A percentile compares a stretch with the other conserved stretches of the same genome.
phyloP scores from a whole-genome alignment of 495 filamentous ascomycete species.

The Bryoglossum gracile region DNA sequence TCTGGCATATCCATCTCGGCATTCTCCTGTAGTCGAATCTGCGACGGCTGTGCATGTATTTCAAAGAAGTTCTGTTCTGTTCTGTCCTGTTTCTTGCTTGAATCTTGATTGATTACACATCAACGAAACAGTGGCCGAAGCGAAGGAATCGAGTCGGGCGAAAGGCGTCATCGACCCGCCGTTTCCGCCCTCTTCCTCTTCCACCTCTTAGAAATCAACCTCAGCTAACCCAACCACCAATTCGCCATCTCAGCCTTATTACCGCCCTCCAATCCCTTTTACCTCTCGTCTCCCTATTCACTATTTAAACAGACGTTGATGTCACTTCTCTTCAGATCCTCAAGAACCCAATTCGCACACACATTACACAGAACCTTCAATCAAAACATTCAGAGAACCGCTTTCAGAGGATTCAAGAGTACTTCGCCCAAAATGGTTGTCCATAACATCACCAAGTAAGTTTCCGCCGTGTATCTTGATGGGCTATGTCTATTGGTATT shows the following conservation, averaged over 20 bases:
- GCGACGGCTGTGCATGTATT: too few species aligned
- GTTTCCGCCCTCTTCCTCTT: background rate
- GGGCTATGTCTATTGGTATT: background rate
- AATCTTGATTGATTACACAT: too few species aligned
- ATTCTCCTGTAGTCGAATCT: too few species aligned
- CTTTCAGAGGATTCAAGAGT: slow-evolving; percentile 32
- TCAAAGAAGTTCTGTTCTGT: too few species aligned
- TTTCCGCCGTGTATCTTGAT: slow-evolving; percentile 2
- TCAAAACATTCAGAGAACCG: background rate
- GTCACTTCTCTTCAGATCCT: slow-evolving; percentile 12
- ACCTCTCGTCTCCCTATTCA: background rate
- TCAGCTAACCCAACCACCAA: background rate
- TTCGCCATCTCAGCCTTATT: background rate
- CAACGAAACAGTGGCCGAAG: too few species aligned
- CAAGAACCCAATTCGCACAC: slow-evolving; percentile 2
- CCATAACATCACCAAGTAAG: slow-evolving; percentile 43
- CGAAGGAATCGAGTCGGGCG: too few species aligned
- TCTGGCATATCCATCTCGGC: too few species aligned
- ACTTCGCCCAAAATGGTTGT: slow-evolving; percentile 50
- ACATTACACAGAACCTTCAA: background rate
- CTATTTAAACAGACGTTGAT: background rate
- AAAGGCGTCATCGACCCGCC: slow-evolving; percentile 3
- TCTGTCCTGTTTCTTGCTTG: too few species aligned
- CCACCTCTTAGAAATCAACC: slow-evolving; percentile 10
- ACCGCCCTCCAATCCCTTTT: too few species aligned